Base-by-base conservation (phyloP, 352 stramenopile genomes). In the Phytopythium boreale region DNA sequence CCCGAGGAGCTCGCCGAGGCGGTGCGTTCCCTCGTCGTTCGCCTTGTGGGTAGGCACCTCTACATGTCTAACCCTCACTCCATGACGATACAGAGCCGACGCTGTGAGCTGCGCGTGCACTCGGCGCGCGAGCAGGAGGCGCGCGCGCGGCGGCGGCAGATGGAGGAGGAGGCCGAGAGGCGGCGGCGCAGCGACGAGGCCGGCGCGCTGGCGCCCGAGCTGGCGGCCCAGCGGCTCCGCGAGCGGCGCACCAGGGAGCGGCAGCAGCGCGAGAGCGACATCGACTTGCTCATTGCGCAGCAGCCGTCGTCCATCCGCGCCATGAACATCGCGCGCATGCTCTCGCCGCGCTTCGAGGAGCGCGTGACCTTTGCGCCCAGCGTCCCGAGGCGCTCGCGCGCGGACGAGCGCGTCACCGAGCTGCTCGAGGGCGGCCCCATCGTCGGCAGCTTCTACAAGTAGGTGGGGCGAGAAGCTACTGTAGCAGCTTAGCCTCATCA, bases 251-350 rank as follows among this genome's bases (percentile, higher is more conserved):
- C 78, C 24, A 79, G 77, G 50, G 66, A 69, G 22, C 77, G 79
- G 6, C 73, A 69, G 7, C 15, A 69, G 51, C 71, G 84, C 53
- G 81, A 91, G 57, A 64, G 76, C 17, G 75, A 85, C 46, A 67
- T 92, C 22, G 75, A 92, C 24, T 47, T 80, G 20, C 67, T 92
- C 24, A 82, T 92, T 44, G 71, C 79, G 6, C 82, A 93, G 63
- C 84, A 93, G 65, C 69, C 80, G 29, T 93, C 82, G 37, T 90
- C 79, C 1, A 80, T 93, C 37, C 80, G 87, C 47, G 82, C 84
- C 2, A 93, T 92, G 82, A 92, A 93, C 59, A 88, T 93, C 50
- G 84, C 80, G 9, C 76, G 84, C 10, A 89, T 91, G 84, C 61
- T 93, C 22, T 93, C 84, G 20, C 82, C 84, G 29, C 79, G 80